These are phyloP conservation scores for Leccinum uliginosum DNA, from an alignment of 768 basidiomycete genomes.

Conservation along the genomic window DNA sequence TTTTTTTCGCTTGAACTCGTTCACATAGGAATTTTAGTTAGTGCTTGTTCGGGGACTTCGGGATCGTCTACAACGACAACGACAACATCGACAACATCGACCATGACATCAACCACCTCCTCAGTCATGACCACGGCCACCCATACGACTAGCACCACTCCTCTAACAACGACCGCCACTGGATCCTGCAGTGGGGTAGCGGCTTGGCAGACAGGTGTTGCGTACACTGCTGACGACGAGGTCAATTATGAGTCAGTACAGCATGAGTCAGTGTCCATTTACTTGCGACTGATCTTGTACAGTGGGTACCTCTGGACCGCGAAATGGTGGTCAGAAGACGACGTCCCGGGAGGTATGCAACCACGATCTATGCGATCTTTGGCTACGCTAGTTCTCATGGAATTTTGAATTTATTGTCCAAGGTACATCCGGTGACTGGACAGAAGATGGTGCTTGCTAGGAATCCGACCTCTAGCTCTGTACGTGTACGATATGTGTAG, in stretches of 20 bases:
- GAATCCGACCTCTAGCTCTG: not conserved
- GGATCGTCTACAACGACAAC: not conserved
- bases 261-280: not conserved
- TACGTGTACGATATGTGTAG: not conserved
- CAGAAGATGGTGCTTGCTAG: constrained; percentile 51
- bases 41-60: constrained; percentile 17
- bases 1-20: not conserved
- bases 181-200: constrained; percentile 46
- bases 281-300: constrained; percentile 1
- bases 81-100: not conserved
- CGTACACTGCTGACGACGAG: constrained; percentile 49
- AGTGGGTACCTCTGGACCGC: constrained; percentile 42
- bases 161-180: constrained; percentile 20
- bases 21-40: constrained; percentile 11
- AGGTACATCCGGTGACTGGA: constrained; percentile 53
- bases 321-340: constrained; percentile 59
- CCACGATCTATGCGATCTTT: not conserved
- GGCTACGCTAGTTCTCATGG: not conserved
- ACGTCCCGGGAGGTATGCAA: constrained; percentile 41
- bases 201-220: constrained; percentile 42
- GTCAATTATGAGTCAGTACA: constrained; percentile 47
- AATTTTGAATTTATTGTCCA: not conserved
- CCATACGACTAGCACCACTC: constrained; percentile 9
- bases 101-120: constrained; percentile 15
- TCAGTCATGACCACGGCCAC: constrained; percentile 9